Percentiles rank a stretch among this genome's conserved stretches.
These are phyloP conservation scores for Tylopilus sp. DNA, from an alignment of 768 basidiomycete species.

Conservation along the genomic window DNA sequence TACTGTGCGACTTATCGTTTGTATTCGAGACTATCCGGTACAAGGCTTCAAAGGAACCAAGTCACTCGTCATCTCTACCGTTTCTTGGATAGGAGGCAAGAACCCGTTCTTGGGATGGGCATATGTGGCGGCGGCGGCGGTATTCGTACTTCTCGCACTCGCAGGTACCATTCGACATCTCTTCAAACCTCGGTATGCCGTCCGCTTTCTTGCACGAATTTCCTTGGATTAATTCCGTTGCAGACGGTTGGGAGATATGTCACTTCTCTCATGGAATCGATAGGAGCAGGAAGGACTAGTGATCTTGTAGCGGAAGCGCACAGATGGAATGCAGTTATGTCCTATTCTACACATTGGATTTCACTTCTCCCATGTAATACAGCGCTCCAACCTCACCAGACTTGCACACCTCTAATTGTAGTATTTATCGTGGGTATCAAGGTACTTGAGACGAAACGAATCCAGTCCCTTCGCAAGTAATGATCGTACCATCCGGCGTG, in stretches of 20 bases:
- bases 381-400: slow-evolving; percentile 3
- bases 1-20: slow-evolving; percentile 2
- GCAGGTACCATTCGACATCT: slow-evolving; percentile 89
- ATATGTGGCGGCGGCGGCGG: slow-evolving; percentile 83
- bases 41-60: slow-evolving; percentile 90
- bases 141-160: slow-evolving; percentile 86
- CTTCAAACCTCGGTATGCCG: slow-evolving; percentile 79
- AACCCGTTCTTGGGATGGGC: slow-evolving; percentile 99
- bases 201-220: neutral
- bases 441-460: slow-evolving; percentile 32
- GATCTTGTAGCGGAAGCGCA: slow-evolving; percentile 2
- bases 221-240: slow-evolving; percentile 1
- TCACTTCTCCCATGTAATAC: slow-evolving; percentile 22
- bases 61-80: slow-evolving; percentile 94
- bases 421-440: slow-evolving; percentile 15
- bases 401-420: slow-evolving; percentile 21
- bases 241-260: slow-evolving; percentile 86
- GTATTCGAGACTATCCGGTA: slow-evolving; percentile 84
- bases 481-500: slow-evolving; percentile 38
- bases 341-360: slow-evolving; percentile 22
- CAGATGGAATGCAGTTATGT: neutral
- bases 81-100: slow-evolving; percentile 98
- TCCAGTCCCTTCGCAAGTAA: slow-evolving; percentile 66
- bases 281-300: slow-evolving; percentile 16
- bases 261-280: slow-evolving; percentile 81